Evolutionary conservation across 805 yeast species (phyloP).

Genomic region (Saturnispora hagleri): DNA sequence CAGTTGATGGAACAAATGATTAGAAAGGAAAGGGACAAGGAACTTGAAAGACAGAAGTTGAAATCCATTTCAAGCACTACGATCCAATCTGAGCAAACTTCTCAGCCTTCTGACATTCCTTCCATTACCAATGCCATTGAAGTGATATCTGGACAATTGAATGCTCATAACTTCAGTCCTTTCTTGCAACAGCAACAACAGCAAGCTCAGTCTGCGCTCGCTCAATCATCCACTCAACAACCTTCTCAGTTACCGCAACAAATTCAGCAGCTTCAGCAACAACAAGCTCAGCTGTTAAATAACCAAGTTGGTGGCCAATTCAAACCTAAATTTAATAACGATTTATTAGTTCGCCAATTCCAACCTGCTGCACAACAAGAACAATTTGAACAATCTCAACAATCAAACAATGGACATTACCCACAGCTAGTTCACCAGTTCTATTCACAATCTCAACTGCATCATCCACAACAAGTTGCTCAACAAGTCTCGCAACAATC

Average conservation of each 20-base stretch:
- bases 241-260: not conserved
- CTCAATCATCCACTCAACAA: not conserved
- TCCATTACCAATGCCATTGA: slow-evolving; percentile 7
- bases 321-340: slow-evolving; percentile 7
- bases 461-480: not conserved
- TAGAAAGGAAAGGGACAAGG: slow-evolving; percentile 8
- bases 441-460: not conserved
- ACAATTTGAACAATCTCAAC: not conserved
- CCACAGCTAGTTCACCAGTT: slow-evolving; percentile 4
- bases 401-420: not conserved
- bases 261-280: not conserved
- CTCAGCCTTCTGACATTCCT: slow-evolving; percentile 1
- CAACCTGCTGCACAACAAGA: slow-evolving; percentile 5
- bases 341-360: slow-evolving; percentile 7
- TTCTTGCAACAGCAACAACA: slow-evolving; percentile 5
- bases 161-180: slow-evolving; percentile 3
- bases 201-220: not conserved
- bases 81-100: not conserved
- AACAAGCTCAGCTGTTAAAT: not conserved
- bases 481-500: not conserved
- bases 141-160: slow-evolving; percentile 7
- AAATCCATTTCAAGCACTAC: slow-evolving; percentile 6
- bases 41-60: slow-evolving; percentile 7
- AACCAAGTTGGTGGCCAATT: slow-evolving; percentile 3
- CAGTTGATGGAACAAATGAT: slow-evolving; percentile 9